These are phyloP conservation scores for Camillea tinctor DNA, from an alignment of 2,329 filamentous ascomycete species.

Conservation along the genomic window DNA sequence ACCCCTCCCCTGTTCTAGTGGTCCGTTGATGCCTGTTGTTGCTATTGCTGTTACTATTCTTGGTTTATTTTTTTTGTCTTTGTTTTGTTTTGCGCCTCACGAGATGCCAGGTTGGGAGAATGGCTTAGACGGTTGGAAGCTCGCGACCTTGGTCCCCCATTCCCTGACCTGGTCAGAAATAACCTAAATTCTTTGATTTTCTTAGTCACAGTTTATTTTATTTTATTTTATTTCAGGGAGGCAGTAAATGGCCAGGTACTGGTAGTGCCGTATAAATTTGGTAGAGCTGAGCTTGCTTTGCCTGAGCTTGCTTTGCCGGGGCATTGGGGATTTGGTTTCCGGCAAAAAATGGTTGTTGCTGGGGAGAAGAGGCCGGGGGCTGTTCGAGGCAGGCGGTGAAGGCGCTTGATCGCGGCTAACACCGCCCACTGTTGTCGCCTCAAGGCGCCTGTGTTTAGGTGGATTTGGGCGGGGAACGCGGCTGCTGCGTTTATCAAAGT, in stretches of 20 bases:
- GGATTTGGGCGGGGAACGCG: not conserved
- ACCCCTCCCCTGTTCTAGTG: not conserved
- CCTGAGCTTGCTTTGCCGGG: not conserved
- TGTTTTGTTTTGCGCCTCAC: not conserved
- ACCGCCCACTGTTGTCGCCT: no score
- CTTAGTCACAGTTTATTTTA: not conserved
- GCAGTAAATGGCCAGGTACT: not conserved
- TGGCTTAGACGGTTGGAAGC: not conserved
- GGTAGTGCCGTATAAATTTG: not conserved
- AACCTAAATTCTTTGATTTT: not conserved
- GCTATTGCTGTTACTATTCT: not conserved
- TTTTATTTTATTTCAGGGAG: no score
- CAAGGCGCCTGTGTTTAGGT: not conserved
- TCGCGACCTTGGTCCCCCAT: not conserved
- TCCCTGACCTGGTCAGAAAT: not conserved
- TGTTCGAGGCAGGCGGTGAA: constrained; percentile 17
- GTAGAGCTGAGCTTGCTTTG: not conserved
- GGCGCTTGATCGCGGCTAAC: not conserved
- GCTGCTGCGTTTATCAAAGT: not conserved
- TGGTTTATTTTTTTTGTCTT: no score
- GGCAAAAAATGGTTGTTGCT: not conserved
- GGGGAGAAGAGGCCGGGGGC: not conserved
- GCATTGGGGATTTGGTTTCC: not conserved
- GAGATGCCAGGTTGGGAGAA: not conserved
- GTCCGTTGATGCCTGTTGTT: not conserved